Evolutionary conservation across 2,329 filamentous ascomycete genomes (phyloP).

Genomic region (Penicillium sp.): DNA sequence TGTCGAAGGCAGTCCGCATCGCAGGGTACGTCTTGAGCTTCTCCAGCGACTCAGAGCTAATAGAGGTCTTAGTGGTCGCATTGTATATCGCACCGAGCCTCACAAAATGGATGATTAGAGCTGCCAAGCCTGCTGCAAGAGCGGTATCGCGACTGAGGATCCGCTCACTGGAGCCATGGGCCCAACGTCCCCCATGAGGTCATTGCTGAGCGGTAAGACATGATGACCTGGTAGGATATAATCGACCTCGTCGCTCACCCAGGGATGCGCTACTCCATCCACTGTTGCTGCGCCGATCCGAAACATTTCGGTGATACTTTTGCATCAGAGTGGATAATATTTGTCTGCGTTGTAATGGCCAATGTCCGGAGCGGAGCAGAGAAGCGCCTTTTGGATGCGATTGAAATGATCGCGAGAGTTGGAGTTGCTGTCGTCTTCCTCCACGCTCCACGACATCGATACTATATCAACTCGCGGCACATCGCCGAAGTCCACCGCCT

Average conservation of each 20-base stretch:
- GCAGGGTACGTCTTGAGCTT: background rate
- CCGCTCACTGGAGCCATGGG: background rate
- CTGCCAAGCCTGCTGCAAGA: background rate
- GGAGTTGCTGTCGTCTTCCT: background rate
- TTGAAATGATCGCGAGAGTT: background rate
- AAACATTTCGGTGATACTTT: background rate
- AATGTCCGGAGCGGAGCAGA: background rate
- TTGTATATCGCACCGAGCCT: background rate
- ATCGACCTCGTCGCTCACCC: background rate
- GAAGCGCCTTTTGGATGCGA: background rate
- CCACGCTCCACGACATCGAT: background rate
- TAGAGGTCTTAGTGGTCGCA: background rate
- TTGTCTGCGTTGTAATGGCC: background rate
- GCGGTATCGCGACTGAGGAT: background rate
- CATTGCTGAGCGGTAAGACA: background rate
- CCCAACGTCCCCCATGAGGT: background rate
- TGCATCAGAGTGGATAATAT: background rate
- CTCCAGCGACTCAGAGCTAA: background rate
- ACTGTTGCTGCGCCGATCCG: background rate
- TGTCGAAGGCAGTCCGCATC: background rate
- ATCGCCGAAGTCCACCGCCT: no score
- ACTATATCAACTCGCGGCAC: background rate
- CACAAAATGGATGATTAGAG: background rate
- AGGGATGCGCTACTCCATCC: background rate
- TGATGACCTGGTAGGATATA: background rate